These are phyloP conservation scores for Crassisporium funariophilum DNA, from an alignment of 768 basidiomycete species.

Conservation along the genomic window DNA sequence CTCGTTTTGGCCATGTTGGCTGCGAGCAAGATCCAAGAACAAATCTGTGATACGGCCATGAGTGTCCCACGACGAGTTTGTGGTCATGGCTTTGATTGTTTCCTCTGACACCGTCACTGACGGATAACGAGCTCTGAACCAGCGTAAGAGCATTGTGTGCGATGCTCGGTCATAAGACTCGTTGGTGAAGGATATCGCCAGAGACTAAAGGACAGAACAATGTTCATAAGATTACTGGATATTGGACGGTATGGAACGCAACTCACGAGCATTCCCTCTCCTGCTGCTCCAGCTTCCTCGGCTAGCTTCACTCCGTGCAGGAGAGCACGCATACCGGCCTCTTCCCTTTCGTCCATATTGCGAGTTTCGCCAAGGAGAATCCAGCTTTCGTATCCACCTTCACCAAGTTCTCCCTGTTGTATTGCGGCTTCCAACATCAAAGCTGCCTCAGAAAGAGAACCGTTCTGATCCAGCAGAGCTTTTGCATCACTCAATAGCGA, in stretches of 20 bases:
- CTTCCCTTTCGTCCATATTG: slow-evolving; percentile 88
- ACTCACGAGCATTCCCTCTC: slow-evolving; percentile 76
- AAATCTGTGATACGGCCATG: slow-evolving; percentile 78
- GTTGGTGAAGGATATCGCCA: slow-evolving; percentile 96
- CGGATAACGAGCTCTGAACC: slow-evolving; percentile 73
- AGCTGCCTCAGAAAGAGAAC: slow-evolving; percentile 85
- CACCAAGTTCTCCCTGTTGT: slow-evolving; percentile 76
- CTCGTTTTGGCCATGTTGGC: slow-evolving; percentile 72
- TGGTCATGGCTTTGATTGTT: slow-evolving; percentile 52
- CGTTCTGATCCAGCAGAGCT: slow-evolving; percentile 72
- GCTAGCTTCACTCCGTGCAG: slow-evolving; percentile 70
- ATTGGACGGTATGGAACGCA: not conserved
- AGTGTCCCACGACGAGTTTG: slow-evolving; percentile 77
- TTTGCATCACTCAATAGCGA: slow-evolving; percentile 77
- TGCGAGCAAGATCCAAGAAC: slow-evolving; percentile 81
- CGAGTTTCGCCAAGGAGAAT: slow-evolving; percentile 87
- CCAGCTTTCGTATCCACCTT: slow-evolving; percentile 90
- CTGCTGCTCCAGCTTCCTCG: slow-evolving; percentile 62
- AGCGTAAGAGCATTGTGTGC: slow-evolving; percentile 82
- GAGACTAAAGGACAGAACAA: slow-evolving; percentile 59
- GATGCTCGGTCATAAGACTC: slow-evolving; percentile 89
- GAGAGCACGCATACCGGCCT: slow-evolving; percentile 78
- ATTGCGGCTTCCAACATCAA: slow-evolving; percentile 91
- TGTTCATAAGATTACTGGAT: slow-evolving; percentile 13
- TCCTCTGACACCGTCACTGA: slow-evolving; percentile 55